These are phyloP conservation scores for Grosmannia serpens DNA, from an alignment of 2,329 filamentous ascomycete genomes.

Conservation along the genomic window DNA sequence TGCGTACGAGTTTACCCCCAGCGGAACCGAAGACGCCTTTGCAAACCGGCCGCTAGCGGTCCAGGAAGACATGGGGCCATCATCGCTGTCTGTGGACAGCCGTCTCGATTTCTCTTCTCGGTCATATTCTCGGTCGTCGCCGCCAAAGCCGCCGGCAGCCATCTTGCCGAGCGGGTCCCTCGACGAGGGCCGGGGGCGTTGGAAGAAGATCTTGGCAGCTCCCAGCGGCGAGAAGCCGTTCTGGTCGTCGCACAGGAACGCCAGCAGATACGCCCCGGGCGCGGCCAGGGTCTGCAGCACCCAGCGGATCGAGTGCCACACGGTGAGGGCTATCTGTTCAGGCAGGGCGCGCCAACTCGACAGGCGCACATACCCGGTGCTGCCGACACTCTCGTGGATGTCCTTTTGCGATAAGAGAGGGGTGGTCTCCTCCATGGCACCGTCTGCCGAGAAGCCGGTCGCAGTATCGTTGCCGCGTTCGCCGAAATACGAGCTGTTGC, in stretches of 20 bases:
- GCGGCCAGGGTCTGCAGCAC: constrained; percentile 67
- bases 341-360: constrained; percentile 46
- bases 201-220: constrained; percentile 56
- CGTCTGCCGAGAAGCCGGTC: neutral
- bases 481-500: neutral
- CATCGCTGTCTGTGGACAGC: constrained; percentile 5
- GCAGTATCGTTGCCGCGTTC: neutral
- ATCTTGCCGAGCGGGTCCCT: neutral
- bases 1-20: constrained; percentile 38
- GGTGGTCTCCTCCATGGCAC: constrained; percentile 50
- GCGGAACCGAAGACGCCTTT: constrained; percentile 30
- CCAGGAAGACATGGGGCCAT: neutral
- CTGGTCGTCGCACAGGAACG: constrained; percentile 70
- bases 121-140: neutral
- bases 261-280: constrained; percentile 68
- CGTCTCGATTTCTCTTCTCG: constrained; percentile 7
- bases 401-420: constrained; percentile 40
- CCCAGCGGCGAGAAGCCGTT: constrained; percentile 66
- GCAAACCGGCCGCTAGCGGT: constrained; percentile 17
- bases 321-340: constrained; percentile 55
- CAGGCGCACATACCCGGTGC: constrained; percentile 19
- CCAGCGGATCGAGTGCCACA: constrained; percentile 68
- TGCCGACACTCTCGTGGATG: constrained; percentile 10
- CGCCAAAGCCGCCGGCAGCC: neutral
- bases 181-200: constrained; percentile 11